These are phyloP conservation scores for Pelargonium australe DNA, from an alignment of 441 rosid genomes.

Conservation along the genomic window DNA sequence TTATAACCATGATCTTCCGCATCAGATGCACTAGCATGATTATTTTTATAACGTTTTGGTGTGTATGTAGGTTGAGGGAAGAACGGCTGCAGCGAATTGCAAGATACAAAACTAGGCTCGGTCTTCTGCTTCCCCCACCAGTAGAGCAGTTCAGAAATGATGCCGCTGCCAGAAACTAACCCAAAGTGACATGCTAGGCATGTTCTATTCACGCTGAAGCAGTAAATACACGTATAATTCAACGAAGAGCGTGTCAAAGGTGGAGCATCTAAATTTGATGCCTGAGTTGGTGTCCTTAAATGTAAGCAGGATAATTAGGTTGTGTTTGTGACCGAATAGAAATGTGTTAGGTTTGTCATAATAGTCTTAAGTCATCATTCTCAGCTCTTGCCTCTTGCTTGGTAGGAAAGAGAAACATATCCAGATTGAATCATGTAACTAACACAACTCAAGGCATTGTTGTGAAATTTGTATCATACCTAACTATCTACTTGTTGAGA, in stretches of 20 bases:
- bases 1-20: too few relatives aligned
- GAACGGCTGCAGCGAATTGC: constrained; percentile 61
- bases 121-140: constrained; percentile 73
- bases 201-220: not conserved
- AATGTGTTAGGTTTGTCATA: not conserved
- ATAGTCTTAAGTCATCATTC: not conserved
- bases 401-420: too few relatives aligned
- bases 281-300: not conserved
- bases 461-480: not conserved
- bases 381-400: too few relatives aligned
- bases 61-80: constrained; percentile 46
- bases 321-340: constrained; percentile 4
- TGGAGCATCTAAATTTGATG: not conserved
- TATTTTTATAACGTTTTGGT: not conserved
- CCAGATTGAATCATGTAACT: too few relatives aligned
- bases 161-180: constrained; percentile 35
- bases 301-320: not conserved
- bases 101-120: constrained; percentile 74
- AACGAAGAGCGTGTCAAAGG: not conserved
- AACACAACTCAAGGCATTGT: not conserved
- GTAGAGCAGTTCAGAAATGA: constrained; percentile 59
- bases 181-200: not conserved
- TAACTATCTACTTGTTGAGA: not conserved
- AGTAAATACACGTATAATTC: not conserved
- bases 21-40: not conserved